Evolutionary conservation across 257 asterid species (phyloP), one percentile per base, ranked within the genome.

Genomic region (Datura wrightii): DNA sequence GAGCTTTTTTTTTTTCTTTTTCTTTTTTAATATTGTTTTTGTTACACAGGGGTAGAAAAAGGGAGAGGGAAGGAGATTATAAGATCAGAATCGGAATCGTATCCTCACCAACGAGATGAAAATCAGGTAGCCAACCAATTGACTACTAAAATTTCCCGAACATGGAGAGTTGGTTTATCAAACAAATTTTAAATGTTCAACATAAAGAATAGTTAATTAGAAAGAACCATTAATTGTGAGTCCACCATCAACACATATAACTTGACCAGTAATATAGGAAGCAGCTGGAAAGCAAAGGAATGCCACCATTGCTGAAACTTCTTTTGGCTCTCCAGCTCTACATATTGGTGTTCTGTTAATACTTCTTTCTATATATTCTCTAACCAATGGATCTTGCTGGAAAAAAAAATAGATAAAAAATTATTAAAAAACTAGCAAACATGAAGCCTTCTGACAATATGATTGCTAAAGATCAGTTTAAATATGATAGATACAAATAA

Each of bases 251-350:
- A 87, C 86, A 62, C 82, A 85, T 31, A 87, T 85, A 52, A 85
- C 63, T 70, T 87, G 88, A 10, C 90, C 86, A 6, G 88, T 85
- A 56, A 88, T 85, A 14, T 74, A 74, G 6, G 80, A 74, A 84
- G 90, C 87, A 7, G 83, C 85, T 4, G 87, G 90, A 56, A 88
- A 85, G 84, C 87, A 88, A 69, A 88, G 90, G 15, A 88, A 88
- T 19, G 88, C 85, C 78, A 85, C 88, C 31, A 88, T 52, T 7
- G 88, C 79, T 18, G 90, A 88, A 36, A 88, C 83, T 82, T 88
- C 88, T 72, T 83, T 36, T 6, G 88, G 76, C 37, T 85, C 88
- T 10, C 86, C 88, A 9, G 36, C 62, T 76, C 82, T 67, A 5
- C 52, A 6, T 8, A 67, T 67, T 67, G 78, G 78, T 67, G 31